phyloP scores from a whole-genome alignment of 306 rosid species.

The Vigna unguiculata region DNA sequence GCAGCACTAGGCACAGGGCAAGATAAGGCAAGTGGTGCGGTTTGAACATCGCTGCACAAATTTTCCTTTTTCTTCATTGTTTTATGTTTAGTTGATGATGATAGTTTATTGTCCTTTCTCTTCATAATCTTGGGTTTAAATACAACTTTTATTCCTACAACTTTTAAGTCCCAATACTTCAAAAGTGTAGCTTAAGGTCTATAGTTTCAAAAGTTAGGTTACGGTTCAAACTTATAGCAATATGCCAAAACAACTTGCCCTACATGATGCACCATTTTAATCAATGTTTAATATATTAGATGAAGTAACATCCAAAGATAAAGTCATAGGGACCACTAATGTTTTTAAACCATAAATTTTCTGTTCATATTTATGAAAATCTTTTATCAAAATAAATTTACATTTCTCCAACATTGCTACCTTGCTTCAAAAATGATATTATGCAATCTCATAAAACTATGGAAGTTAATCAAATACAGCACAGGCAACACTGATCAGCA shows the following conservation, averaged over 20 bases:
- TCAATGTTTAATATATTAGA: neutral
- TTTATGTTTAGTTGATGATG: neutral
- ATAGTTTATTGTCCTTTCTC: neutral
- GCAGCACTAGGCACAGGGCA: neutral
- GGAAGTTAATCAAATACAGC: neutral
- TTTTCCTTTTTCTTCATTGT: neutral
- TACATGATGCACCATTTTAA: neutral
- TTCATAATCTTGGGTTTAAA: neutral
- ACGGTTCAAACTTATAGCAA: neutral
- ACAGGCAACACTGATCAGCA: slow-evolving; percentile 48
- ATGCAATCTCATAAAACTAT: slow-evolving; percentile 16
- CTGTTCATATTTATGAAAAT: neutral
- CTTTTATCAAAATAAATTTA: neutral
- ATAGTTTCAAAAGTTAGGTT: neutral
- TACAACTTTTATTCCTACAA: neutral
- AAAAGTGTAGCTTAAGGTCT: no score
- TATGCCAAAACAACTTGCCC: neutral
- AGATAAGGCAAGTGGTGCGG: neutral
- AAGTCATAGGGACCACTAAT: neutral
- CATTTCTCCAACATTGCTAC: slow-evolving; percentile 17
- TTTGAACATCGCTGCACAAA: neutral
- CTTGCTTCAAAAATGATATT: neutral
- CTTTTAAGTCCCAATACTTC: neutral
- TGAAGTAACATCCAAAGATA: neutral
- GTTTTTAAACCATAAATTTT: neutral